These are phyloP conservation scores for Russula compacta DNA, from an alignment of 768 basidiomycete species.

Conservation along the genomic window DNA sequence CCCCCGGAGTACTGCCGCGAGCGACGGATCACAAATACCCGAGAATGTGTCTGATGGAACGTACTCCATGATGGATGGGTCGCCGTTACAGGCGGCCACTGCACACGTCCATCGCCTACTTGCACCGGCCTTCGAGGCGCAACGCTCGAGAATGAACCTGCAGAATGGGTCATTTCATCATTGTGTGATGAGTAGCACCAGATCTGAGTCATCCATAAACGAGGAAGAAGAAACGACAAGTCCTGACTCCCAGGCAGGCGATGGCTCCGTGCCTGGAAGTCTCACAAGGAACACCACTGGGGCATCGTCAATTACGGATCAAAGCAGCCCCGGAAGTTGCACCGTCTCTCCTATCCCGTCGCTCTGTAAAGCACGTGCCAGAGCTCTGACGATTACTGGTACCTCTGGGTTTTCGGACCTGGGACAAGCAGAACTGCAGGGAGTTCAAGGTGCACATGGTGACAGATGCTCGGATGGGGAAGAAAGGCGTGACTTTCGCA, in stretches of 20 bases:
- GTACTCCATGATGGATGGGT: neutral
- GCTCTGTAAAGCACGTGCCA: neutral
- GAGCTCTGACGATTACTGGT: neutral
- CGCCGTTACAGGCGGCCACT: neutral
- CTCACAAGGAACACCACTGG: neutral
- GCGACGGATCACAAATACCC: neutral
- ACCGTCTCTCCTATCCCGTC: neutral
- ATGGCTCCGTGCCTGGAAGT: neutral
- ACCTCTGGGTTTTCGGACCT: neutral
- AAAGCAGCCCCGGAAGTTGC: neutral
- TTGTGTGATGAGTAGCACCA: neutral
- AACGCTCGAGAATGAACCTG: neutral
- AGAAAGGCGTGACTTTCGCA: constrained; percentile 4
- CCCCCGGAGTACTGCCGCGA: neutral
- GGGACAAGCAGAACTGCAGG: neutral
- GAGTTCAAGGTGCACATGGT: neutral
- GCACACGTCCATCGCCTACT: neutral
- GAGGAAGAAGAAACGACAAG: neutral
- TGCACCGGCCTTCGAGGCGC: neutral
- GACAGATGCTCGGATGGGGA: neutral
- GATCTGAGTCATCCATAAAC: neutral
- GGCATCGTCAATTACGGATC: neutral
- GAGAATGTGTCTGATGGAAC: neutral
- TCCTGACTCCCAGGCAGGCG: neutral
- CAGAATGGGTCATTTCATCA: neutral